A percentile compares a stretch with the other conserved stretches of the same genome.
phyloP scores from a whole-genome alignment of 1,139 yeast genomes.

The Kluyveromyces marxianus region DNA sequence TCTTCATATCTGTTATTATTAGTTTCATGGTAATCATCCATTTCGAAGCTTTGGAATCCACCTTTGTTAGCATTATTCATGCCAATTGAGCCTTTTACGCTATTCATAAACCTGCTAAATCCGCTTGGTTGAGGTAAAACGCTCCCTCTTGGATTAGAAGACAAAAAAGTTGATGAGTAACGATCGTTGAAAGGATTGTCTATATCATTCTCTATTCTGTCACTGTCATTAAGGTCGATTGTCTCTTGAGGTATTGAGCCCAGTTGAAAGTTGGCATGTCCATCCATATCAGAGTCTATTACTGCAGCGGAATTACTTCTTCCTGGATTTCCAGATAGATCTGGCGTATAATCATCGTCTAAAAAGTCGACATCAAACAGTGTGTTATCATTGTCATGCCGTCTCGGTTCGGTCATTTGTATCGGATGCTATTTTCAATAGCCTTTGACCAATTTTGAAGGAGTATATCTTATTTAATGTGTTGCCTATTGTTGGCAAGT shows the following conservation, averaged over 20 bases:
- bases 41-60: conserved; percentile 30
- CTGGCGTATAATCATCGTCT: conserved; percentile 9
- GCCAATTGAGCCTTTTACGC: conserved; percentile 14
- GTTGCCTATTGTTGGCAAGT: too few species aligned
- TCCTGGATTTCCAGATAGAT: conserved; percentile 1
- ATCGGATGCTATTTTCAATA: too few species aligned
- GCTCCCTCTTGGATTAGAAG: neutral
- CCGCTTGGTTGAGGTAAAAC: conserved; percentile 10
- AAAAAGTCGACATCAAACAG: conserved; percentile 28
- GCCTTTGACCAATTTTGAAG: too few species aligned
- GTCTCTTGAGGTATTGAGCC: conserved; percentile 29
- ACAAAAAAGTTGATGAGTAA: conserved; percentile 9
- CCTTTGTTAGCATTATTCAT: conserved; percentile 11
- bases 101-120: conserved; percentile 18
- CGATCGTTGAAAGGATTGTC: conserved; percentile 30
- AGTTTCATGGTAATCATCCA: conserved; percentile 26
- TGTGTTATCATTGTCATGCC: conserved; percentile 16
- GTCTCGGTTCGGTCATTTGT: conserved; percentile 1
- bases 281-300: conserved; percentile 11
- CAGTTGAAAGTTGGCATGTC: conserved; percentile 15
- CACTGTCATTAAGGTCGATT: conserved; percentile 28
- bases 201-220: conserved; percentile 25
- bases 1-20: conserved; percentile 22
- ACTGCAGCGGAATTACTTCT: conserved; percentile 8
- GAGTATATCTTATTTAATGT: neutral